phyloP scores from a whole-genome alignment of 257 asterid genomes.

The Salvia rosmarinus region DNA sequence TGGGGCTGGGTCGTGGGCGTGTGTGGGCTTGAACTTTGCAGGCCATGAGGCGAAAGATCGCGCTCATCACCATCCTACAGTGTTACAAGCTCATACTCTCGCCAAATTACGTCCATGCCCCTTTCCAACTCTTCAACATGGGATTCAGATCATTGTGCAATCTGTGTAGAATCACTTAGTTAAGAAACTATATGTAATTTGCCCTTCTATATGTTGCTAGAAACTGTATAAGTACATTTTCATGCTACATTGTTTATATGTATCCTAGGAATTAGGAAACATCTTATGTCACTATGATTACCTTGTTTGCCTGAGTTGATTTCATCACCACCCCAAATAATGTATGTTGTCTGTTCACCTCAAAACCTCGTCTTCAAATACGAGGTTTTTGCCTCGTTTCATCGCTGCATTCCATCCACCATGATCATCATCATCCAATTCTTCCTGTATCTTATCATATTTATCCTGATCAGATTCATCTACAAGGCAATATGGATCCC shows the following conservation, averaged over 20 bases:
- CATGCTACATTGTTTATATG: neutral
- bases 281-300: constrained; percentile 21
- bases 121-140: constrained; percentile 41
- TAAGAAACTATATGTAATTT: too few species aligned
- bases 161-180: neutral
- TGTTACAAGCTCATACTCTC: constrained; percentile 20
- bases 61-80: constrained; percentile 29
- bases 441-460: constrained; percentile 16
- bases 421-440: constrained; percentile 27
- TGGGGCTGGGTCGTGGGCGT: constrained; percentile 30
- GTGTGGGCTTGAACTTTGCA: constrained; percentile 33
- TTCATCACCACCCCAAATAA: neutral
- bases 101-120: constrained; percentile 50
- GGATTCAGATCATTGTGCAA: constrained; percentile 43
- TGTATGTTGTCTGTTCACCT: constrained; percentile 5
- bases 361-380: neutral
- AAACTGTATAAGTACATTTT: neutral
- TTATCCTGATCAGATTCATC: constrained; percentile 39
- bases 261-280: constrained; percentile 24
- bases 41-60: constrained; percentile 23
- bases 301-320: constrained; percentile 26
- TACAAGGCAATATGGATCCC: constrained; percentile 59
- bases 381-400: neutral
- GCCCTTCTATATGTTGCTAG: too few species aligned
- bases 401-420: neutral